phyloP scores from a whole-genome alignment of 192 early-diverging fungal genomes.

The Coemansia sp. region DNA sequence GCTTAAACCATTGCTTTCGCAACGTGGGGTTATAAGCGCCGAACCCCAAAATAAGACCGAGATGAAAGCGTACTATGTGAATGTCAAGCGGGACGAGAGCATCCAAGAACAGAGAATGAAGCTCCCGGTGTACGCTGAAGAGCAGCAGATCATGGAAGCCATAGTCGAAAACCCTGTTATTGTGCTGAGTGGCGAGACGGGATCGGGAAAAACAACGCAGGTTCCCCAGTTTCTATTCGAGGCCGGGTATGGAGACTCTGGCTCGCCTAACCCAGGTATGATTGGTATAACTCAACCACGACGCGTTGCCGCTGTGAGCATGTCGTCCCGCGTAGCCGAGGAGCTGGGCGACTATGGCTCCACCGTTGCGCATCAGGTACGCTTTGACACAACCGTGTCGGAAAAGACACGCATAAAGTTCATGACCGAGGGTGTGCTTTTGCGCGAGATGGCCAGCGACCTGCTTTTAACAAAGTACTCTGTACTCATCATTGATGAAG shows the following conservation, averaged over 20 bases:
- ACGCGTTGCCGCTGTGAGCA: constrained; percentile 94
- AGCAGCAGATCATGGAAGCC: constrained; percentile 98
- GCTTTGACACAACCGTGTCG: constrained; percentile 85
- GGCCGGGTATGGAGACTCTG: constrained; percentile 91
- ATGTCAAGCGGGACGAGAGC: constrained; percentile 69
- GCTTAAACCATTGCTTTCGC: constrained; percentile 31
- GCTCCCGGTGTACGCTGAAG: constrained; percentile 90
- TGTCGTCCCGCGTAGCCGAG: constrained; percentile 91
- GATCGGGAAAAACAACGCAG: constrained; percentile 96
- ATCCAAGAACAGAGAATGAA: constrained; percentile 75
- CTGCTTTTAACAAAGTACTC: constrained; percentile 92
- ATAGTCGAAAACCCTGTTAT: constrained; percentile 83
- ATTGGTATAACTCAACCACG: constrained; percentile 98
- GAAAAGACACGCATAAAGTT: constrained; percentile 89
- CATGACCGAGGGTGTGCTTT: constrained; percentile 99
- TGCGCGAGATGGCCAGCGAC: constrained; percentile 88
- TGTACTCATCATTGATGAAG: constrained; percentile 96
- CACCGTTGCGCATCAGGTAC: constrained; percentile 69
- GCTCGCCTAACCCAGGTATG: constrained; percentile 78
- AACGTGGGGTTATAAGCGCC: constrained; percentile 14
- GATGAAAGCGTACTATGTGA: constrained; percentile 64
- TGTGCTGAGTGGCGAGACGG: constrained; percentile 97
- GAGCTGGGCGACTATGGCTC: constrained; percentile 78
- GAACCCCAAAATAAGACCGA: background rate
- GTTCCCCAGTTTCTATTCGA: constrained; percentile 98